Evolutionary conservation across 257 asterid genomes (phyloP).

Genomic region (Vinca minor): DNA sequence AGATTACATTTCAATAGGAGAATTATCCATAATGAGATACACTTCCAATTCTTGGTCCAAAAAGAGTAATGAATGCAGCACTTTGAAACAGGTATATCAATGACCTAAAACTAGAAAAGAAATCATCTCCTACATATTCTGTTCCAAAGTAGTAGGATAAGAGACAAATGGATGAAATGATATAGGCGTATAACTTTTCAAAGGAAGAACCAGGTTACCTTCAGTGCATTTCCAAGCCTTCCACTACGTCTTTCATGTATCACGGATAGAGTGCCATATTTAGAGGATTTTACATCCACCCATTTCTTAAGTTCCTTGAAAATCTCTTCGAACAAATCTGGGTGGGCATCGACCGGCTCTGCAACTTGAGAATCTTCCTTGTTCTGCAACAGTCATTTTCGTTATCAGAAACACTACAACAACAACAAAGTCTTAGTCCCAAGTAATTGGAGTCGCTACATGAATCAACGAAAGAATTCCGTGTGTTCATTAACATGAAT

Average conservation of each 20-base stretch:
- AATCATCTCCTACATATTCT: neutral
- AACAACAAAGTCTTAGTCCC: no score
- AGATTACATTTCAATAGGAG: no score
- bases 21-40: neutral
- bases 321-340: conserved; percentile 66
- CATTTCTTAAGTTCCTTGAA: conserved; percentile 84
- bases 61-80: neutral
- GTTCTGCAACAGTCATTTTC: no score
- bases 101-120: no score
- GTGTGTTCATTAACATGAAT: no score
- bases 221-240: conserved; percentile 76
- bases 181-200: neutral
- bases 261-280: conserved; percentile 61
- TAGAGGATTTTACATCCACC: conserved; percentile 73
- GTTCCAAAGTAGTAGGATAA: neutral
- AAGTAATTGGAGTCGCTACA: no score
- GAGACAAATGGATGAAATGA: neutral
- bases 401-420: conserved; percentile 4
- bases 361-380: conserved; percentile 32
- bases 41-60: neutral
- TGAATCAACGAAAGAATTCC: no score
- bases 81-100: neutral
- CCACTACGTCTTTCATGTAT: conserved; percentile 63
- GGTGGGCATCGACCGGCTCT: conserved; percentile 27
- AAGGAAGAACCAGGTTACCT: conserved; percentile 37